Evolutionary conservation across 352 stramenopile species (phyloP), one percentile per base, ranked within the genome.

Genomic region (Phytophthora sp.): DNA sequence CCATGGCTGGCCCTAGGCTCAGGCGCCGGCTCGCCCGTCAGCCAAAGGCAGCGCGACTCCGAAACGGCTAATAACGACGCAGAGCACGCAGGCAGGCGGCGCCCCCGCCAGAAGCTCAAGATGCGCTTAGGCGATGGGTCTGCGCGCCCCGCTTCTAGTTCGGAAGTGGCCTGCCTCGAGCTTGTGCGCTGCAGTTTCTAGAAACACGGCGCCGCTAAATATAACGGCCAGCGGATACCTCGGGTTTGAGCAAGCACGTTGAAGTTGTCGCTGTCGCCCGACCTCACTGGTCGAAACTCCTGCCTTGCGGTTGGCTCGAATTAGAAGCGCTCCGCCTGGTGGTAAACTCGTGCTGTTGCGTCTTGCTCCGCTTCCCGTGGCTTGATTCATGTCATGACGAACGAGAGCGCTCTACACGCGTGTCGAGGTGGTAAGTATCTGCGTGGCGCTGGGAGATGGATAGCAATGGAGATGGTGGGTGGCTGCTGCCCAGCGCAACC

Each of bases 131-230:
- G 45, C 56, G 30, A 43, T 21, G 24, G 50, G 30, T 46, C 24
- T 73, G 52, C 43, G 58, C 32, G 41, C 42, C 31, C 31, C 64
- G 58, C 59, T 69, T 54, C 52, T 50, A 64, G 49, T 71, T 67
- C n/a, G 28, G 55, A 69, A 74, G 54, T 74, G 61, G 10, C n/a
- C n/a, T n/a, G n/a, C n/a, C 34, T 55, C 30, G 23, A 34, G 10
- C 37, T 39, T n/a, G n/a, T n/a, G 7, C 21, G 39, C 31, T 60
- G 17, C 41, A 37, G 54, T 63, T 66, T 62, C 59, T 51, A 42
- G 28, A 54, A 58, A 23, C 50, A 24, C 30, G n/a, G n/a, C n/a
- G n/a, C n/a, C n/a, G 53, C 61, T 70, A 63, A 58, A 54, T 49
- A 54, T 72, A 69, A 20, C 34, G 2, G 13, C 38, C 10, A 23